A percentile compares a stretch with the other conserved stretches of the same genome.
Conservation (phyloP, 2,329 filamentous ascomycete genomes). For the Byssoonygena ceratinophila region DNA sequence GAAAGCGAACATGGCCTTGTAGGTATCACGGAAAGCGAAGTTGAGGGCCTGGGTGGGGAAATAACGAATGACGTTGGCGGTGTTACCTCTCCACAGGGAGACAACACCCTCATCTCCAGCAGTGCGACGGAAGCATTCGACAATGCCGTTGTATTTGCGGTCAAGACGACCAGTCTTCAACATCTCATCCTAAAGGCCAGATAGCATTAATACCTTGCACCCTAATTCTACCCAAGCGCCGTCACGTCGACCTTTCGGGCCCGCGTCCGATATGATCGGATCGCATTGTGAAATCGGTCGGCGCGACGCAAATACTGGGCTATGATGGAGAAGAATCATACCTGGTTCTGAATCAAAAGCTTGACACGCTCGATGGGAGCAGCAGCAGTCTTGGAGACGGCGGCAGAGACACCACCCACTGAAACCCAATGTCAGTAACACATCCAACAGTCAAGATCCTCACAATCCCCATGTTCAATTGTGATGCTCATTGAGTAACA, state of each 20-base stretch:
- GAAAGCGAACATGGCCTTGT: conserved; percentile 99
- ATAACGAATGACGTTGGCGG: conserved; percentile 99
- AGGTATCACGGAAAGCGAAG: conserved; percentile 99
- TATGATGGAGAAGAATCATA: conserved; percentile 36
- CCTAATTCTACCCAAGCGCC: not conserved
- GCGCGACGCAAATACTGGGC: not conserved
- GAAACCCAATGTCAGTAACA: conserved; percentile 19
- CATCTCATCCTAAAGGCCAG: conserved; percentile 82
- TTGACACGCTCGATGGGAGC: conserved; percentile 99
- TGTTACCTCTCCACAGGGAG: conserved; percentile 98
- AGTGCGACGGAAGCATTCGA: conserved; percentile 92
- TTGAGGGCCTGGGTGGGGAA: conserved; percentile 99
- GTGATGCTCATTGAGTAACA: not conserved
- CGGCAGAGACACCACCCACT: conserved; percentile 99
- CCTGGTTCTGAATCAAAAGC: conserved; percentile 99
- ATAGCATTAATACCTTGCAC: not conserved
- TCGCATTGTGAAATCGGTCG: not conserved
- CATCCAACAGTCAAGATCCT: not conserved
- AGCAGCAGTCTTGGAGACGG: conserved; percentile 99
- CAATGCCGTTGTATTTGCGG: conserved; percentile 89
- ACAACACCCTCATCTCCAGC: conserved; percentile 82
- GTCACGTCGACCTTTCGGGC: not conserved
- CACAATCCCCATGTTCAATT: not conserved
- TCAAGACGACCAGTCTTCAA: conserved; percentile 96
- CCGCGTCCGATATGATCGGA: not conserved